Conservation (phyloP, 768 basidiomycete species). For the Rubroboletus satanas region DNA sequence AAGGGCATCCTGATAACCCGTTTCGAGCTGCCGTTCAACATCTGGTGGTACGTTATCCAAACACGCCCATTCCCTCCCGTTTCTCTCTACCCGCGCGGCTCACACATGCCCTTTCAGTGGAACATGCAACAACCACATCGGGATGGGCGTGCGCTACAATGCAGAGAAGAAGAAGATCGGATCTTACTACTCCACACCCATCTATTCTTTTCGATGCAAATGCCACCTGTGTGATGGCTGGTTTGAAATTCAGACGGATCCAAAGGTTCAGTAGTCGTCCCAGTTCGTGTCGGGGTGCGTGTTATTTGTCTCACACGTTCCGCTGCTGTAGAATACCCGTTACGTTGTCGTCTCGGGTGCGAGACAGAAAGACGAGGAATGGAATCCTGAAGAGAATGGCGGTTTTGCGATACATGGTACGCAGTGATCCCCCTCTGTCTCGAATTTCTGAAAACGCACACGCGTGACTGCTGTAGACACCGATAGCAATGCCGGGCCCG, state of each 20-base stretch:
- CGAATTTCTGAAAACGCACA: not conserved
- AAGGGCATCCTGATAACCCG: conserved; percentile 94
- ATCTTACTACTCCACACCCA: conserved; percentile 90
- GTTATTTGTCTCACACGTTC: not conserved
- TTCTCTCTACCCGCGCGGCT: not conserved
- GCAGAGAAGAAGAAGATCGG: conserved; percentile 98
- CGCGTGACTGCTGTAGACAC: conserved; percentile 47
- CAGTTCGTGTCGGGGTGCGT: not conserved
- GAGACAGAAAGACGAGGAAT: conserved; percentile 91
- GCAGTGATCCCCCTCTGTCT: conserved; percentile 8
- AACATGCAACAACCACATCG: conserved; percentile 93
- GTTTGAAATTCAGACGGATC: conserved; percentile 98
- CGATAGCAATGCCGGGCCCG: conserved; percentile 55
- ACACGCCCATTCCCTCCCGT: too few relatives aligned
- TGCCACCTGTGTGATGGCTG: conserved; percentile 95
- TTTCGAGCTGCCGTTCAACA: conserved; percentile 95
- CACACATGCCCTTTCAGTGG: conserved; percentile 47
- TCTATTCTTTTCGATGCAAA: conserved; percentile 95
- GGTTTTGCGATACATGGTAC: conserved; percentile 85
- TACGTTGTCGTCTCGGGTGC: conserved; percentile 93
- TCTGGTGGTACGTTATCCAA: conserved; percentile 73
- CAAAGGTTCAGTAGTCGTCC: conserved; percentile 57
- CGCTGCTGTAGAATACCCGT: conserved; percentile 70
- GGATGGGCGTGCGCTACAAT: conserved; percentile 99
- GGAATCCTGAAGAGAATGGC: conserved; percentile 95